Base-by-base conservation (phyloP, 2,329 filamentous ascomycete species). In the Pseudocercospora eumusae region DNA sequence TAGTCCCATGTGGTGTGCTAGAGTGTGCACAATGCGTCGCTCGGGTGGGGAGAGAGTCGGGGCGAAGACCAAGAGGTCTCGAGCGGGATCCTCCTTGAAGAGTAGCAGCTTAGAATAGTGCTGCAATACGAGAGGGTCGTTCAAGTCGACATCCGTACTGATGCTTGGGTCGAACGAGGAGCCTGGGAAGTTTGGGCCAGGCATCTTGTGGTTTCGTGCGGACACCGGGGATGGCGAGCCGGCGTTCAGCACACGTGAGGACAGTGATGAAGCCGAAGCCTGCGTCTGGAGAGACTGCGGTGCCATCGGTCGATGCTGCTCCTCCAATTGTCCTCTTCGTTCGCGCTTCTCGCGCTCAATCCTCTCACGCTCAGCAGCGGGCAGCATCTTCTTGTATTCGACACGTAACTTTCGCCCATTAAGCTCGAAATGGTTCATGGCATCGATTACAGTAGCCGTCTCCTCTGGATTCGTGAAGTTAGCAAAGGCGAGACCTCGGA, bases 381-480 rank as follows among this genome's bases (percentile, higher is more conserved):
- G 95, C 4, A 99, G 85, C 95, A 99, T 98, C 81, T 98, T 98
- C 83, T 99, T 99, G 81, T 98, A 99, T 77, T 99, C 95, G 25
- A 99, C 95, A 54, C 95, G 86, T 68, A 99, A 81, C 79, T 98
- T 98, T 64, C 95, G 86, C 50, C 95, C 95, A 74, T 96, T 92
- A 8, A 99, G 86, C 73, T 98, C 95, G 76, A 97, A 90, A 70
- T 96, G 92, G 74, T 99, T 99, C 84, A 99, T 89, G 57, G 89
- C 85, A 62, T 96, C 90, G 65, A 99, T 99, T 55, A 98, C 95
- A 55, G 89, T 84, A 11, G 91, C 89, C 0, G 95, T 99, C 77
- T 99, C 95, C 67, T 97, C 91, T 0, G 95, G 87, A 15, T 92
- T 96, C 36, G 95, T 96, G 76, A 98, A 99, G 79, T 99, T 99